These are phyloP conservation scores for Xylariaceae sp. DNA, from an alignment of 2,329 filamentous ascomycete genomes.

Conservation along the genomic window DNA sequence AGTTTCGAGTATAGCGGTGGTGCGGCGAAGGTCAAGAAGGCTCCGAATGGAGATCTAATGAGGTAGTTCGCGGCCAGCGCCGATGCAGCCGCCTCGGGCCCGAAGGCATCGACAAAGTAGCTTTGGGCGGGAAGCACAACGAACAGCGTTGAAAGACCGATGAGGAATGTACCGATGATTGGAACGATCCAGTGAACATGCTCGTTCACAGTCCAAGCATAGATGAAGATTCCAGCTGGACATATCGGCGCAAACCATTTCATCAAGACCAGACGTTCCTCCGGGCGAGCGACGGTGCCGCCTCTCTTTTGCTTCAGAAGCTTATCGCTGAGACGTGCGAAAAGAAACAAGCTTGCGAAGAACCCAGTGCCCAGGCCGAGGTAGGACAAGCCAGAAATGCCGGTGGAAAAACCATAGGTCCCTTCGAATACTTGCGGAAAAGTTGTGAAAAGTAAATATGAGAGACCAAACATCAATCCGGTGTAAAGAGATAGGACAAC, in stretches of 20 bases:
- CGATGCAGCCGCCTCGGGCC: conserved; percentile 7
- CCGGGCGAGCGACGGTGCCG: conserved; percentile 2
- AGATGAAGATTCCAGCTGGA: conserved; percentile 10
- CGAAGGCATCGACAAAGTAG: conserved; percentile 10
- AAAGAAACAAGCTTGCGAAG: conserved; percentile 5
- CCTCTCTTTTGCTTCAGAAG: conserved; percentile 5
- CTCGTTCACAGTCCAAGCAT: conserved; percentile 12
- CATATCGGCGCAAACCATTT: conserved; percentile 14
- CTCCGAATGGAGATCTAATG: conserved; percentile 8
- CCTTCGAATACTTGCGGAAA: conserved; percentile 13
- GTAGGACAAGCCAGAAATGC: conserved; percentile 10
- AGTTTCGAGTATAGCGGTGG: conserved; percentile 6
- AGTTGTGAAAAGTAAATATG: conserved; percentile 14
- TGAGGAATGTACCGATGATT: conserved; percentile 14
- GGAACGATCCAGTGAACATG: conserved; percentile 16
- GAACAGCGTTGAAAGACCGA: conserved; percentile 12
- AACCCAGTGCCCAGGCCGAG: conserved; percentile 12
- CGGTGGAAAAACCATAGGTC: conserved; percentile 6
- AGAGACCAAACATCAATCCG: conserved; percentile 7
- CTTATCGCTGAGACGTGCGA: conserved; percentile 12
- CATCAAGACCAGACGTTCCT: conserved; percentile 14
- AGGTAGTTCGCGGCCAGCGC: conserved; percentile 9
- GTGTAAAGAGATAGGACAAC: conserved; percentile 11
- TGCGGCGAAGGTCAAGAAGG: conserved; percentile 9
- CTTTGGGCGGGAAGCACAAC: conserved; percentile 3